Percentiles rank a stretch among this genome's conserved stretches.
phyloP scores from a whole-genome alignment of 1,139 yeast species.

The Hanseniaspora uvarum region DNA sequence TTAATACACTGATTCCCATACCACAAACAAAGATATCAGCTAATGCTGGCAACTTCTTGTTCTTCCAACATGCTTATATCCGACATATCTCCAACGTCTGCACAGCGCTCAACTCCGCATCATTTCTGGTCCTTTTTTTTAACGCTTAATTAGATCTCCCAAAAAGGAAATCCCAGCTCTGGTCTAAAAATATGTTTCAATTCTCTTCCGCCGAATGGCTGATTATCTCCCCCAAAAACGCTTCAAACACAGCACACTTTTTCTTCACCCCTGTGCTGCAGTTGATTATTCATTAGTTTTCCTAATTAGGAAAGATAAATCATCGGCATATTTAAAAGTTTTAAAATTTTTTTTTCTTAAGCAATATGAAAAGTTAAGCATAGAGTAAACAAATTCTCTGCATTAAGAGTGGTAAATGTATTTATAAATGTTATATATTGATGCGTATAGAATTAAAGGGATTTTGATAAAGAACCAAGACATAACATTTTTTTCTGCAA shows the following conservation, averaged over 20 bases:
- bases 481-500: too few species aligned
- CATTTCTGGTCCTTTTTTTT: too few species aligned
- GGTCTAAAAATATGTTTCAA: neutral
- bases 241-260: neutral
- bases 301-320: conserved; percentile 12
- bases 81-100: too few species aligned
- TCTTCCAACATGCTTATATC: too few species aligned
- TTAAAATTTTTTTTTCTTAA: neutral
- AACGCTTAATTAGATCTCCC: neutral
- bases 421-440: neutral
- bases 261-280: neutral
- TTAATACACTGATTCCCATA: too few species aligned
- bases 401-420: neutral
- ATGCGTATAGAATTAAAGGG: too few species aligned
- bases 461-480: too few species aligned
- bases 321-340: neutral
- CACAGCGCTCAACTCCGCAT: too few species aligned
- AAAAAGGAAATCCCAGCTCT: neutral
- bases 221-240: neutral
- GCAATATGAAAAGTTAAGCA: neutral
- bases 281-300: conserved; percentile 4
- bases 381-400: neutral
- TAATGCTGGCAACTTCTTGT: too few species aligned
- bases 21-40: too few species aligned
- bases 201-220: neutral